Base-by-base conservation (phyloP, 202 grass and related monocot species). In the Tripidium arundinaceum region DNA sequence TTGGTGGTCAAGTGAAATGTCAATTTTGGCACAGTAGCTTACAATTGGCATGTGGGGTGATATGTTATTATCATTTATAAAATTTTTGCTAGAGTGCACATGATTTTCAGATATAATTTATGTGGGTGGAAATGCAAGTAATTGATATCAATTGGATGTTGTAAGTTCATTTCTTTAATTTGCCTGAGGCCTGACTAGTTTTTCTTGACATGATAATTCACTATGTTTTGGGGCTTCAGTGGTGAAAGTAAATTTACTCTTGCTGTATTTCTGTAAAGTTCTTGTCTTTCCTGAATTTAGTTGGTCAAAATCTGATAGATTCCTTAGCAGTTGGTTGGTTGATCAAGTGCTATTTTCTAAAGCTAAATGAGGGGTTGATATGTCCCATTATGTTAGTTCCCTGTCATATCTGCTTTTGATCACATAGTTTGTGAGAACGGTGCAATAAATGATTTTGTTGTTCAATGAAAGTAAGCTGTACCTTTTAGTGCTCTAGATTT, bases 201-300 rank as follows among this genome's bases (percentile, higher is more conserved):
- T 83, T 83, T 5, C 11, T 54, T 55, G 55, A 65, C 41, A 15
- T 80, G 12, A 22, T 68, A 72, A 61, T 38, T 52, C 54, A 38
- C 24, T 75, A 58, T 24, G 9, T 57, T 21, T 57, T 57, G 54
- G 54, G 54, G 21, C n/a, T 11, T 57, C 21, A 24, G 9, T 1
- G 3, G n/a, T 10, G 2, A 11, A 57, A 58, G 21, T 67, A 39
- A 18, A 62, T 26, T 11, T 80, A 41, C 49, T 79, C 11, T 54
- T 19, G 34, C 40, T 27, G 39, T 41, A 33, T 58, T 67, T 74
- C 8, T 55, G 37, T 69, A 9, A 71, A 78, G 16, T 22, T 29
- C 13, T 77, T 0, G 0, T 8, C 4, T 62, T 26, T 12, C 3
- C 66, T 60, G 25, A 36, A 62, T 39, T 62, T 61, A 34, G 61